Base-by-base conservation (phyloP, 2,329 filamentous ascomycete genomes). In the Microsporum canis region DNA sequence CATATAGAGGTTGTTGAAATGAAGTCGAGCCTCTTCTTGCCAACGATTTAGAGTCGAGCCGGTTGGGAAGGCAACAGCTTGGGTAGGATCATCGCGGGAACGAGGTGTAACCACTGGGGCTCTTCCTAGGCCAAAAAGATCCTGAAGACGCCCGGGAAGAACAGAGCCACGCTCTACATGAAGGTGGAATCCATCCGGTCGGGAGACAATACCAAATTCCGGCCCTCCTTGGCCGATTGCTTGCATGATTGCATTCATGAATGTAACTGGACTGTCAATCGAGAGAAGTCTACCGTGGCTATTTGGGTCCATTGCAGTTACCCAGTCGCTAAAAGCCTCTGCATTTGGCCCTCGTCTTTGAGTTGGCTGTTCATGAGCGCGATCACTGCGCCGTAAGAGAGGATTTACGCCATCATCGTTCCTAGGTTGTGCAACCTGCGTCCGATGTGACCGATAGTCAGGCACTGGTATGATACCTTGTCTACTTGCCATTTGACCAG, bases 371-470 rank as follows among this genome's bases (percentile, higher is more conserved):
- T 76, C 73, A 45, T 68, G 66, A 31, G 67, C 66, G 56, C 70
- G 72, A 59, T 72, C 75, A 53, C 74, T 73, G 61, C 89, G 86
- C 65, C 91, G 87, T 60, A 97, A 83, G 10, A 97, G 79, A 49
- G 92, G 92, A 69, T 97, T 96, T 27, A 85, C 80, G 2, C 90
- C 91, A 70, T 96, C 91, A 65, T 96, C 90, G 38, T 82, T 80
- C 33, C 79, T 79, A 61, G 82, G 80, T 59, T 82, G 76, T 36
- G 81, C 77, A 12, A 73, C 67, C 57, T 76, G 71, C 39, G 68
- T 72, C 53, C 77, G 72, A 63, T 78, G 76, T 38, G 77, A 71
- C 60, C 77, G 74, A 63, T 78, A 78, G 14, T 73, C 71, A 43
- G 74, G 74, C 27, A 75, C 74, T 10, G 72, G 71, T 59, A 75